A percentile compares a stretch with the other conserved stretches of the same genome.
Evolutionary conservation across 2,329 filamentous ascomycete species (phyloP).

Genomic region (Penicillium expansum): DNA sequence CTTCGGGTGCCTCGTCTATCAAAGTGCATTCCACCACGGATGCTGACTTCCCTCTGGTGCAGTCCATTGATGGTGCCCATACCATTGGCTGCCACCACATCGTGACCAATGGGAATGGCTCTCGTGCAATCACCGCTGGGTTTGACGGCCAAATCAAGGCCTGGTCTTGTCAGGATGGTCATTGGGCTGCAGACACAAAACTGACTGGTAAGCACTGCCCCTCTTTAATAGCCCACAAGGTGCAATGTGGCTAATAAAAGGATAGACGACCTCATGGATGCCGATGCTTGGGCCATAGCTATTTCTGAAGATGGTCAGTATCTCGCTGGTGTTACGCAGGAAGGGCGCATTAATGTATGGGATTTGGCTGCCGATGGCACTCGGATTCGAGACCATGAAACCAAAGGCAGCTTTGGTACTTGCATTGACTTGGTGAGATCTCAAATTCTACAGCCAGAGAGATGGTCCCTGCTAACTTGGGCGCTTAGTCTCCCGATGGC

Average conservation of each 20-base stretch:
- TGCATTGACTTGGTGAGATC: constrained; percentile 70
- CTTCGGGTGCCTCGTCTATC: constrained; percentile 78
- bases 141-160: constrained; percentile 87
- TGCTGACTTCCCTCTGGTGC: constrained; percentile 70
- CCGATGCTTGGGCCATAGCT: constrained; percentile 82
- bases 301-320: constrained; percentile 80
- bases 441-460: constrained; percentile 3
- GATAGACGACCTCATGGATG: constrained; percentile 43
- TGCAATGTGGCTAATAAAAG: constrained; percentile 5
- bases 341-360: constrained; percentile 89
- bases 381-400: constrained; percentile 82
- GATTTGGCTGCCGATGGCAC: constrained; percentile 57
- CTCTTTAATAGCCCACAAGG: neutral
- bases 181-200: constrained; percentile 53
- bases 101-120: constrained; percentile 66
- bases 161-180: constrained; percentile 63
- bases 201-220: constrained; percentile 41
- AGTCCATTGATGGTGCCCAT: constrained; percentile 78
- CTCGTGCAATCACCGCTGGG: constrained; percentile 74
- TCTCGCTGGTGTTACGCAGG: constrained; percentile 81
- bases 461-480: neutral
- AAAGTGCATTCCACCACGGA: constrained; percentile 73
- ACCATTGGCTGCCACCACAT: constrained; percentile 90
- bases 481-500: constrained; percentile 63
- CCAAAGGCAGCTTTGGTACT: constrained; percentile 87